These are phyloP conservation scores for Crucihimalaya himalaica DNA, from an alignment of 345 rosid genomes.

Conservation along the genomic window DNA sequence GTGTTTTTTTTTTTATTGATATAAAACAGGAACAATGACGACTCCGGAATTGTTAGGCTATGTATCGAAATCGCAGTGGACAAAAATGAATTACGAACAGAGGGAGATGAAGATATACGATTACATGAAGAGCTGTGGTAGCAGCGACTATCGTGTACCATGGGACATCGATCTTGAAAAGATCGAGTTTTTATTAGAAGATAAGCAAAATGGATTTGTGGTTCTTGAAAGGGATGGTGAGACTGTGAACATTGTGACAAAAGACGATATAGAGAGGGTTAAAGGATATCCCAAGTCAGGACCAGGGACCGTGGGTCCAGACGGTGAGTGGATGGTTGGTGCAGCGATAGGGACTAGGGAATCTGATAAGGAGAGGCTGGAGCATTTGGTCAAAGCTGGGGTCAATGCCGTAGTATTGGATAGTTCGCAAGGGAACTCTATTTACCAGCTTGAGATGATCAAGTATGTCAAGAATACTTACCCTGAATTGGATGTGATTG, in stretches of 20 bases:
- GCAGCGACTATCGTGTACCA: conserved; percentile 45
- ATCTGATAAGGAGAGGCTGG: conserved; percentile 74
- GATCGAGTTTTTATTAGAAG: conserved; percentile 52
- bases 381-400: conserved; percentile 74
- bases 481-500: conserved; percentile 81
- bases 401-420: conserved; percentile 72
- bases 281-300: conserved; percentile 72
- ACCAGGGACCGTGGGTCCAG: conserved; percentile 62
- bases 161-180: conserved; percentile 59
- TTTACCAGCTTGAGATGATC: conserved; percentile 85
- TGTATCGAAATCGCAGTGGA: conserved; percentile 62
- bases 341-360: conserved; percentile 86
- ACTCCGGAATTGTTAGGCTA: conserved; percentile 61
- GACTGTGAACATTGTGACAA: conserved; percentile 62
- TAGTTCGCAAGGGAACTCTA: conserved; percentile 94
- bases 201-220: conserved; percentile 53
- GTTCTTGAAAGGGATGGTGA: conserved; percentile 61
- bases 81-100: conserved; percentile 39
- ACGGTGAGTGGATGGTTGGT: conserved; percentile 92
- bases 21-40: conserved; percentile 45
- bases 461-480: conserved; percentile 65
- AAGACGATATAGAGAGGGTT: conserved; percentile 74
- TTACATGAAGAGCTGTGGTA: conserved; percentile 55
- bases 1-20: conserved; percentile 1
- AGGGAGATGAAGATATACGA: conserved; percentile 60